phyloP scores from a whole-genome alignment of 1,139 yeast species.

The Kluyveromyces sp. region DNA sequence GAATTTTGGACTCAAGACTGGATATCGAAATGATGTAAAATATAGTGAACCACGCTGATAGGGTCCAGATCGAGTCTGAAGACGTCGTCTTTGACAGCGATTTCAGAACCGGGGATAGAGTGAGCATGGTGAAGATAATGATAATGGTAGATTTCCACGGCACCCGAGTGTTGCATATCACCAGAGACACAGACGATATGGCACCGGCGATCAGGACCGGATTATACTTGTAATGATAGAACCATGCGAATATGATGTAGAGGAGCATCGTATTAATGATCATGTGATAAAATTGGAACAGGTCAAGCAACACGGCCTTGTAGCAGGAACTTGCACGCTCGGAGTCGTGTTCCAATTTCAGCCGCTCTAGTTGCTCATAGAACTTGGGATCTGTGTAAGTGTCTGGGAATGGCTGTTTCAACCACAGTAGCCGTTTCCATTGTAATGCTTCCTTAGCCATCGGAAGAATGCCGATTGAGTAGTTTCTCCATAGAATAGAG shows the following conservation, averaged over 20 bases:
- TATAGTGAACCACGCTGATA: constrained; percentile 70
- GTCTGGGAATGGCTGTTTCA: constrained; percentile 82
- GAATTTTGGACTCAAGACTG: constrained; percentile 39
- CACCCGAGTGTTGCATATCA: constrained; percentile 11
- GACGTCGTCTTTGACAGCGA: constrained; percentile 85
- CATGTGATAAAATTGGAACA: constrained; percentile 30
- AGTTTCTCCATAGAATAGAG: not conserved
- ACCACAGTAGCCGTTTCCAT: constrained; percentile 88
- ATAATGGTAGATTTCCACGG: constrained; percentile 55
- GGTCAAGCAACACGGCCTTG: constrained; percentile 41
- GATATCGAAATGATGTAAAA: constrained; percentile 44
- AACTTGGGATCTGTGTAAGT: constrained; percentile 81
- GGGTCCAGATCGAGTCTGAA: constrained; percentile 92
- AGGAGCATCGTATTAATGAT: constrained; percentile 31
- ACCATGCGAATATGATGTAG: constrained; percentile 33
- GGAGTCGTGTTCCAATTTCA: constrained; percentile 35
- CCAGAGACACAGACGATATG: constrained; percentile 6
- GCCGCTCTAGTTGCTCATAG: constrained; percentile 67
- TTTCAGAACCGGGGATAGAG: constrained; percentile 82
- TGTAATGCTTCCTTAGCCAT: not conserved
- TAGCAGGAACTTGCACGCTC: constrained; percentile 38
- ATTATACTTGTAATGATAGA: constrained; percentile 31
- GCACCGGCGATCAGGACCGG: constrained; percentile 19
- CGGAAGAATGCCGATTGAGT: not conserved
- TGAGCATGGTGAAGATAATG: constrained; percentile 61